Percentiles rank a stretch among this genome's conserved stretches.
These are phyloP conservation scores for Cytospora piceicola DNA, from an alignment of 2,329 filamentous ascomycete genomes.

Conservation along the genomic window DNA sequence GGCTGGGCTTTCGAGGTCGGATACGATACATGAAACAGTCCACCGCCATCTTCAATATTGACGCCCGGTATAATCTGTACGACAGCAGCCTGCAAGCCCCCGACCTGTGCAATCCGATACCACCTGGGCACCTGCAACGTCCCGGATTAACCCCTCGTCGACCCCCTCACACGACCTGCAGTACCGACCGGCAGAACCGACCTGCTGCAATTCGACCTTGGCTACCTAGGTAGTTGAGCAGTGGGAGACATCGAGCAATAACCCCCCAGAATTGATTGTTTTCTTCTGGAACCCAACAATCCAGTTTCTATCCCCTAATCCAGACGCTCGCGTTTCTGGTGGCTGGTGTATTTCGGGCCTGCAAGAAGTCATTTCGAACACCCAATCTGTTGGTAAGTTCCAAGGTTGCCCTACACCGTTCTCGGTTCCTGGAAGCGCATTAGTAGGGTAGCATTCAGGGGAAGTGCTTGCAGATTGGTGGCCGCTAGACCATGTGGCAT, in stretches of 20 bases:
- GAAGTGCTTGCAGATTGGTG: background rate
- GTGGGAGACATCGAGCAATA: background rate
- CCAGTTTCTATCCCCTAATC: background rate
- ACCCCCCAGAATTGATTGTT: background rate
- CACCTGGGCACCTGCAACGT: background rate
- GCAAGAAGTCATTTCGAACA: background rate
- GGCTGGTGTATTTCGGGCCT: background rate
- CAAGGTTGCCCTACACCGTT: background rate
- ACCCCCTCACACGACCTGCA: background rate
- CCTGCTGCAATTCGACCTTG: too few species aligned
- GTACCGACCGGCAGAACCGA: too few species aligned
- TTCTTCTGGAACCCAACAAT: background rate
- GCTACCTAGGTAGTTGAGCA: background rate
- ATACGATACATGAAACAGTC: background rate
- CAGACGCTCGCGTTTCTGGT: background rate
- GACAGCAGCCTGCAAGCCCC: background rate
- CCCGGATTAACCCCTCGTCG: background rate
- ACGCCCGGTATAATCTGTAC: background rate
- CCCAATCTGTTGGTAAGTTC: background rate
- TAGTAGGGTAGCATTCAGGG: constrained; percentile 1
- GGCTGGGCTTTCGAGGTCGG: too few species aligned
- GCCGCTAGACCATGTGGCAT: background rate
- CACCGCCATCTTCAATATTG: background rate
- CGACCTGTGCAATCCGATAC: background rate
- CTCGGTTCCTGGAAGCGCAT: background rate